Conservation (phyloP, 179 eudicot genomes). For the Heliamphora pulchella region DNA sequence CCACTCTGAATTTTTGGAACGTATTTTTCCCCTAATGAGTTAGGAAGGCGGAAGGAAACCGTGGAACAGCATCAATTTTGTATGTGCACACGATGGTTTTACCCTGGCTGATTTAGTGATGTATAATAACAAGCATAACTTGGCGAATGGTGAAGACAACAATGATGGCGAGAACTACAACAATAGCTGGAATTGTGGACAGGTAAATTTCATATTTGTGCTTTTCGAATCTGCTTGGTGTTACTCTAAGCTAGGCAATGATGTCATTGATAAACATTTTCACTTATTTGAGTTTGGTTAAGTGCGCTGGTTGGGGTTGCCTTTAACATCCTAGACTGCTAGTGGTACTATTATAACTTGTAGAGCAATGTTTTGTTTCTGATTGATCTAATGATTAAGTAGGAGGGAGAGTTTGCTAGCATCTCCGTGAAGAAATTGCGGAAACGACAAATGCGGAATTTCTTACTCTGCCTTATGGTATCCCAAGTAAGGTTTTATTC, state of each 20-base stretch:
- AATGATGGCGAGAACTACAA: slow-evolving; percentile 93
- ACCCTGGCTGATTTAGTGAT: slow-evolving; percentile 86
- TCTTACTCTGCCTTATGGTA: slow-evolving; percentile 82
- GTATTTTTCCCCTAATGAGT: slow-evolving; percentile 4
- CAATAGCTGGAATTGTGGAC: slow-evolving; percentile 97
- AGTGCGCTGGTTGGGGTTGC: neutral
- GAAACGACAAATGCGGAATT: slow-evolving; percentile 86
- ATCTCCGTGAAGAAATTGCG: slow-evolving; percentile 71
- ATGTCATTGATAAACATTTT: neutral
- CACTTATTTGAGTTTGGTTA: neutral
- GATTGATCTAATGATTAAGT: slow-evolving; percentile 18
- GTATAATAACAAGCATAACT: slow-evolving; percentile 77
- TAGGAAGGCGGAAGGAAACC: slow-evolving; percentile 97
- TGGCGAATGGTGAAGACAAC: slow-evolving; percentile 94
- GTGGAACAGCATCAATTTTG: slow-evolving; percentile 91
- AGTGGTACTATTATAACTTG: neutral
- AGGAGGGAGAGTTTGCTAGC: slow-evolving; percentile 89
- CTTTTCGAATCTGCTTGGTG: neutral
- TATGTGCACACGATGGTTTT: slow-evolving; percentile 97
- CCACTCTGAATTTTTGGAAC: neutral
- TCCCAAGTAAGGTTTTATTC: slow-evolving; percentile 59
- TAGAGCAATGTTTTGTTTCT: neutral
- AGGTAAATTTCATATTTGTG: slow-evolving; percentile 36
- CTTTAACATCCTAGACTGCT: neutral
- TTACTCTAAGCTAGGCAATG: neutral